phyloP scores from a whole-genome alignment of 257 asterid genomes.

The Parsonsia alboflavescens region DNA sequence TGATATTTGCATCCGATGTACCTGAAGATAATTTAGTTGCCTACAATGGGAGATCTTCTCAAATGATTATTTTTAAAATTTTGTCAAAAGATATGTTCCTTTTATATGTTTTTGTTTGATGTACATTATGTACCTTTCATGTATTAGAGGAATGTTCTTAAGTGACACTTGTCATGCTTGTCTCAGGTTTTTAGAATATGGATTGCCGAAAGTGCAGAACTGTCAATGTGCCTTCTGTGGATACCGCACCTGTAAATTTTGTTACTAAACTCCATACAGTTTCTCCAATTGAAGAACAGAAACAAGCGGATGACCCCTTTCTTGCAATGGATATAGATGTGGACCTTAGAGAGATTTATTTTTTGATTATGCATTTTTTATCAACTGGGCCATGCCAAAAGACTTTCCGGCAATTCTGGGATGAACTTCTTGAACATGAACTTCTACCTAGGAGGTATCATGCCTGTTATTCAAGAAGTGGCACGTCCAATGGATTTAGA shows the following conservation, averaged over 20 bases:
- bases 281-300: constrained; percentile 48
- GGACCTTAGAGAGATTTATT: constrained; percentile 80
- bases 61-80: not conserved
- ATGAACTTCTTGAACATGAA: constrained; percentile 73
- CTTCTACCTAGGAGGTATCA: constrained; percentile 97
- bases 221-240: constrained; percentile 37
- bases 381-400: constrained; percentile 88
- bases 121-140: not conserved
- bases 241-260: constrained; percentile 40
- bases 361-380: constrained; percentile 85
- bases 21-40: not conserved
- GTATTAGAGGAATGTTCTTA: not conserved
- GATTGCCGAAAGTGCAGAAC: constrained; percentile 46
- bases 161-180: not conserved
- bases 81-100: not conserved
- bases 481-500: constrained; percentile 31
- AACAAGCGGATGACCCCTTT: constrained; percentile 40
- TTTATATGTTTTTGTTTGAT: not conserved
- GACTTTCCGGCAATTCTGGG: constrained; percentile 52
- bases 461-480: constrained; percentile 76
- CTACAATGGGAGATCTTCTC: constrained; percentile 1
- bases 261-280: constrained; percentile 39
- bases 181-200: constrained; percentile 30
- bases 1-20: not conserved
- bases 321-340: constrained; percentile 53